Evolutionary conservation across 2,329 filamentous ascomycete genomes (phyloP), one percentile per base, ranked within the genome.

Genomic region (Aspergillus spinulosporus): DNA sequence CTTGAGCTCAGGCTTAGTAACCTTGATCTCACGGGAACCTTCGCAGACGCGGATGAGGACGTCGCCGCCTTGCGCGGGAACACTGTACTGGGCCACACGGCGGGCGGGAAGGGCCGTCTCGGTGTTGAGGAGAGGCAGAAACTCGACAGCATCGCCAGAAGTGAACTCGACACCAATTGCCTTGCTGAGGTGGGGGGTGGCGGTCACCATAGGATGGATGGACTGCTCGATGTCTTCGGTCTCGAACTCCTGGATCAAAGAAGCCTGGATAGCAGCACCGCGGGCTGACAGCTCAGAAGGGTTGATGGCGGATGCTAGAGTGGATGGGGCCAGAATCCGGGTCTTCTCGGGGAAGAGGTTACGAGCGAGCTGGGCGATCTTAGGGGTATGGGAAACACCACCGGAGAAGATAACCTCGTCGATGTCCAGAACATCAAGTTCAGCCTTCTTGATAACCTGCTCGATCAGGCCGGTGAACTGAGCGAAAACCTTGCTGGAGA

Each of bases 201-300:
- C 93, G 36, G 93, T 97, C 62, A 99, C 92, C 71, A 92, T 90
- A 51, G 94, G 88, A 80, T 99, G 93, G 47, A 92, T 96, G 61
- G 90, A 96, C 82, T 97, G 92, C 73, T 95, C 90, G 66, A 99
- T 95, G 72, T 97, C 93, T 64, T 91, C 87, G 65, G 86, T 83
- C 68, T 99, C 94, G 76, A 96, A 99, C 75, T 96, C 93, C 75
- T 92, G 87, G 74, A 99, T 91, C 62, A 99, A 81, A 59, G 88
- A 95, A 37, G 94, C 94, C 78, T 99, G 94, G 67, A 99, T 91
- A 31, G 94, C 93, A 59, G 94, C 94, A 71, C 94, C 94, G 62
- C 94, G 87, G 61, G 90, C 89, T 67, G 88, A 82, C 54, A 97
- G 83, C 79, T 97, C 93, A 3, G 91, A 94, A 62, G 94, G 94